Evolutionary conservation across 2,329 filamentous ascomycete genomes (phyloP).

Genomic region (Hyphodiscus sp.): DNA sequence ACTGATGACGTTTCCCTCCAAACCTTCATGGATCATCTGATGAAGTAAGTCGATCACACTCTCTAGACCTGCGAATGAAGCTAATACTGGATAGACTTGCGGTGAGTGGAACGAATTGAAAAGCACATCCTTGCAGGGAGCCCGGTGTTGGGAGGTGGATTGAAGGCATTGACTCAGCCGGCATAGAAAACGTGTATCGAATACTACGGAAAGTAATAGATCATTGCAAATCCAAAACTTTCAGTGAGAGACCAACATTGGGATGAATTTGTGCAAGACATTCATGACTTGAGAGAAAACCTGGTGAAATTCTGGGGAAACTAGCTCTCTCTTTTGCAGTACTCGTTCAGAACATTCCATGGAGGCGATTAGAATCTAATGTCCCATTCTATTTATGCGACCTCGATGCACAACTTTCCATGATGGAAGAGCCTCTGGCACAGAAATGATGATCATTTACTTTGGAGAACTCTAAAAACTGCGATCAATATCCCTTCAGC

Average conservation of each 20-base stretch:
- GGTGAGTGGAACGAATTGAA: slow-evolving; percentile 53
- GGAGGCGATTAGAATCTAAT: too few species aligned
- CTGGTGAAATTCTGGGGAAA: too few species aligned
- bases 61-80: slow-evolving; percentile 16
- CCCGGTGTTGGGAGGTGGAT: slow-evolving; percentile 1
- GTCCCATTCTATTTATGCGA: too few species aligned
- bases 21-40: slow-evolving; percentile 99
- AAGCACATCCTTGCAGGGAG: neutral
- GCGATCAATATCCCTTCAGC: too few species aligned
- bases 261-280: neutral
- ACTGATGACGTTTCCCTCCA: slow-evolving; percentile 97
- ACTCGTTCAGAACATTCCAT: too few species aligned
- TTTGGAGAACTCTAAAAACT: too few species aligned
- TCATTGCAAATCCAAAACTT: neutral
- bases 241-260: neutral
- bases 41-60: slow-evolving; percentile 70
- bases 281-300: too few species aligned
- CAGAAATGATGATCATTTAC: too few species aligned
- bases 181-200: neutral
- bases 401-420: too few species aligned
- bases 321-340: too few species aligned
- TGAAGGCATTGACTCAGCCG: neutral
- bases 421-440: too few species aligned
- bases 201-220: neutral
- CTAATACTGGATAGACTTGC: slow-evolving; percentile 41